Evolutionary conservation across 2,329 filamentous ascomycete genomes (phyloP), one percentile per base, ranked within the genome.

Genomic region (Chrysosporium keratinophilum): DNA sequence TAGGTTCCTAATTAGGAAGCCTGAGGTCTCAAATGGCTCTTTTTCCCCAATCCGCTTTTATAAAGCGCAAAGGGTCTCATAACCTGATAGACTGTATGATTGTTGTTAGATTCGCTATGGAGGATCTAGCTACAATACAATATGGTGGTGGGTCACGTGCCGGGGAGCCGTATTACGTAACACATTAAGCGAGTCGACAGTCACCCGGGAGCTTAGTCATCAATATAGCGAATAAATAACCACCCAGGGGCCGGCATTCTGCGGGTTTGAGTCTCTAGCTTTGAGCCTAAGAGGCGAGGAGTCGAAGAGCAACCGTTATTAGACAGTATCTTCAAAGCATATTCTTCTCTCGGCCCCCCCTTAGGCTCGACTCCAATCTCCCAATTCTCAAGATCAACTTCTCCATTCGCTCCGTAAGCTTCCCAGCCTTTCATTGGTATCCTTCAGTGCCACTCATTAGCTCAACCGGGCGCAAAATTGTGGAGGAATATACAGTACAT

Each of bases 141-240:
- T n/a, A n/a, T n/a, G n/a, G n/a, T n/a, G n/a, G n/a, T n/a, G n/a
- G n/a, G n/a, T n/a, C n/a, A n/a, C n/a, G n/a, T n/a, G n/a, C n/a
- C n/a, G n/a, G n/a, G n/a, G n/a, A n/a, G n/a, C n/a, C n/a, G n/a
- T n/a, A n/a, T n/a, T n/a, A n/a, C n/a, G n/a, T n/a, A n/a, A n/a
- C n/a, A n/a, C n/a, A n/a, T 28, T 28, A 5, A 40, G 35, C 33
- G 17, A 11, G 3, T 14, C 2, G 20, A 49, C n/a, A 15, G 20
- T 7, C 15, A 12, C 52, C 52, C 1, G 52, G 35, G 34, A 54
- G n/a, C 45, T 49, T 54, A 11, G 44, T 49, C 52, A 54, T 54
- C 35, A 54, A 19, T 23, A 54, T 40, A 49, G 17, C 49, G 15
- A 49, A 31, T 14, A 49, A 3, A 44, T 33, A 49, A 7, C 52